Evolutionary conservation across 73 alveolate species (phyloP).

Genomic region (Symbiodinium pilosum): DNA sequence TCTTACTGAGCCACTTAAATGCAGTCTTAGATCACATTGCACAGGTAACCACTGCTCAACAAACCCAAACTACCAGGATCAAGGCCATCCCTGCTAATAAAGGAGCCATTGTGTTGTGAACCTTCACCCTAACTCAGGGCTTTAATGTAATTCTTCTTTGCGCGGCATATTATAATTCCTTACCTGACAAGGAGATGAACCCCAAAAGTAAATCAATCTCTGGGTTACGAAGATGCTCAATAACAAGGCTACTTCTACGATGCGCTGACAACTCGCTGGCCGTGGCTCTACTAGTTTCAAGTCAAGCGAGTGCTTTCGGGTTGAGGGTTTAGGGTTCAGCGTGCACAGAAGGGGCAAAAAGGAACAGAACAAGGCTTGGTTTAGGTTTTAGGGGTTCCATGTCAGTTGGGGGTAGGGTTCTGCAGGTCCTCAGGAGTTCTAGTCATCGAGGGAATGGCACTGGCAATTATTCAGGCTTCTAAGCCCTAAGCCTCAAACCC

Average conservation of each 20-base stretch:
- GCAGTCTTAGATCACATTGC: too few relatives aligned
- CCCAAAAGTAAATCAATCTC: neutral
- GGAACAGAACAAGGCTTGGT: neutral
- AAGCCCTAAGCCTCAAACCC: neutral
- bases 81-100: too few relatives aligned
- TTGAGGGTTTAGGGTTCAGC: neutral
- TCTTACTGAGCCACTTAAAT: too few relatives aligned
- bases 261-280: conserved; percentile 2
- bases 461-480: neutral
- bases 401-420: neutral
- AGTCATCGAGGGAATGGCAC: neutral
- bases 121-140: too few relatives aligned
- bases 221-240: too few relatives aligned
- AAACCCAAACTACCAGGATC: too few relatives aligned
- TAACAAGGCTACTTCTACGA: neutral
- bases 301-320: too few relatives aligned
- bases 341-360: neutral
- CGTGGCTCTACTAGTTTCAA: neutral
- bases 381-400: neutral
- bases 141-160: too few relatives aligned
- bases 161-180: neutral
- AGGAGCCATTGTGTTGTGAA: too few relatives aligned
- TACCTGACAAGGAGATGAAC: neutral
- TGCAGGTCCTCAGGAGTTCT: neutral
- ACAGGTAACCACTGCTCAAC: too few relatives aligned